Base-by-base conservation (phyloP, 495 filamentous ascomycete species). In the Margaritispora aquatica region DNA sequence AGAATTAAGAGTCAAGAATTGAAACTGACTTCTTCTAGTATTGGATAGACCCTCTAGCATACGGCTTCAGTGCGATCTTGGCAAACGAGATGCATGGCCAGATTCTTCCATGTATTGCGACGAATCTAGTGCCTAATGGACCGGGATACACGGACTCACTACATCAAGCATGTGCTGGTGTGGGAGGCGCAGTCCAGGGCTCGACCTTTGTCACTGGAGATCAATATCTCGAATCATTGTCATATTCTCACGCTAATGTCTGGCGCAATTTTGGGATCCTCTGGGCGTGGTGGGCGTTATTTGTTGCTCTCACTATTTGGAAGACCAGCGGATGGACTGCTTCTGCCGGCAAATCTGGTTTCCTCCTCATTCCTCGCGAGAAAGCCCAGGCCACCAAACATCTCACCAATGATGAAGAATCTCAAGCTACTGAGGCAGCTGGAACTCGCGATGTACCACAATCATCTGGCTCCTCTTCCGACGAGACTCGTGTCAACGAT, bases 211-310 rank as follows among this genome's bases (percentile, higher is more conserved):
- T 89, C 26, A 72, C 80, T 49, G 92, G 91, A 24, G 88, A 89
- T 54, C 71, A 67, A n/a, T 96, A 89, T 65, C 75, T 92, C 61
- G 73, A 74, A 24, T 70, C 78, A 11, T 92, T 80, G 72, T 46
- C 71, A 10, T 91, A 92, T 71, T 78, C 77, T 60, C 63, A 71
- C 27, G 55, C 62, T 3, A 75, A 93, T 71, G 77, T 84, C 38
- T 93, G 88, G 89, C 78, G 92, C 51, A 91, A 96, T 71, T 78
- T 90, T 38, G 91, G 89, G 50, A 90, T 96, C 60, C 67, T 96
- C 41, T 67, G 65, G 59, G 88, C 69, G 1, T 92, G 94, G 68
- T 79, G 80, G 58, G 59, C 79, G 0, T 73, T 84, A 24, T 84
- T 83, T 52, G 74, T 83, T 8, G 52, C 62, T 9, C 57, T 83